Evolutionary conservation across 108 stramenopile genomes (phyloP).

Genomic region (Conticribra guillardii): DNA sequence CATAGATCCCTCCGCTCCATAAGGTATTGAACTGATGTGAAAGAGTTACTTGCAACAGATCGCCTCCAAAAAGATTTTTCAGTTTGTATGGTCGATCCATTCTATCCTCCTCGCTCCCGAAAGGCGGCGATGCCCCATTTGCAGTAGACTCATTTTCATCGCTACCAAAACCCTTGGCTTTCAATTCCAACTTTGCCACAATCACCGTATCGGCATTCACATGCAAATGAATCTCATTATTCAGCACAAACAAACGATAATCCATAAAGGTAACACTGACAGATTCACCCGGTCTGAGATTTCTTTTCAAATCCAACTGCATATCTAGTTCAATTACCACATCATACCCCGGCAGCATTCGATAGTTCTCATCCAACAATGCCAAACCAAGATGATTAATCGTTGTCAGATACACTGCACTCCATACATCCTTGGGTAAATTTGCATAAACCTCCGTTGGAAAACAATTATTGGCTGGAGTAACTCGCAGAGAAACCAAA

Average conservation of each 20-base stretch:
- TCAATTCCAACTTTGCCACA: constrained; percentile 26
- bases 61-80: constrained; percentile 38
- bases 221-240: constrained; percentile 38
- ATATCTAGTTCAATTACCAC: constrained; percentile 38
- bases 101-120: constrained; percentile 8
- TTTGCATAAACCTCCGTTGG: constrained; percentile 10
- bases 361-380: constrained; percentile 27
- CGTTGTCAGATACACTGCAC: constrained; percentile 32
- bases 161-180: constrained; percentile 18
- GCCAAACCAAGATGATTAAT: constrained; percentile 46
- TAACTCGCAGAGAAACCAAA: constrained; percentile 42
- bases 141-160: not conserved
- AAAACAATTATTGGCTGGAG: constrained; percentile 53
- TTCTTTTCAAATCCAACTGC: constrained; percentile 28
- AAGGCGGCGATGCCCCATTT: not conserved
- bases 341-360: constrained; percentile 39
- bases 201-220: constrained; percentile 34
- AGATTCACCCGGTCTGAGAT: not conserved
- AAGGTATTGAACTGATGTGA: constrained; percentile 39
- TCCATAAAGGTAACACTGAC: constrained; percentile 36
- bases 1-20: constrained; percentile 35
- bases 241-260: constrained; percentile 42
- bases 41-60: constrained; percentile 17
- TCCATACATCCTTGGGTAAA: constrained; percentile 31
- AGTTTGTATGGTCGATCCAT: constrained; percentile 25